Conservation (phyloP, 208 protist species). For the Wallacemonas sp. region DNA sequence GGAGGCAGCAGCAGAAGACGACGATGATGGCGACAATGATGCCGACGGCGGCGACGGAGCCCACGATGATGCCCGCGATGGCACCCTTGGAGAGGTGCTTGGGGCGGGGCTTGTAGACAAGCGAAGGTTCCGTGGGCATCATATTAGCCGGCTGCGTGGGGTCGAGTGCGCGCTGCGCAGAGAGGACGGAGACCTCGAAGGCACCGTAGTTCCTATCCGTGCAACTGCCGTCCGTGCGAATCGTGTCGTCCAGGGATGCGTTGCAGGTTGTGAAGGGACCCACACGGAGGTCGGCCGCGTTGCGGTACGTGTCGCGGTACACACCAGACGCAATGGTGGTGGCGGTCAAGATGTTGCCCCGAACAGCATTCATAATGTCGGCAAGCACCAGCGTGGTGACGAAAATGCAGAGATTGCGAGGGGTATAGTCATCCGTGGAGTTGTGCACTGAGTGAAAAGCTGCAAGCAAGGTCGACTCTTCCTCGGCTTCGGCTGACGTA, state of each 20-base stretch:
- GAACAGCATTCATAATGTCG: no score
- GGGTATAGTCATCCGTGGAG: slow-evolving; percentile 5
- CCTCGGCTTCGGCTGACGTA: slow-evolving; percentile 1
- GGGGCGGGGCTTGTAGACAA: slow-evolving; percentile 23
- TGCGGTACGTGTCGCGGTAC: no score
- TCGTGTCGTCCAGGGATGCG: background rate
- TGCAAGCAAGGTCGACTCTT: slow-evolving; percentile 4
- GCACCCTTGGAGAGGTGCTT: slow-evolving; percentile 18
- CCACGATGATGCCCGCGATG: slow-evolving; percentile 36
- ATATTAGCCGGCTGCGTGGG: slow-evolving; percentile 17
- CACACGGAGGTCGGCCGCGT: slow-evolving; percentile 25
- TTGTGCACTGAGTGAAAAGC: slow-evolving; percentile 18
- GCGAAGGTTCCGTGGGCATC: slow-evolving; percentile 24
- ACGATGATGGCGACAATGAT: slow-evolving; percentile 14
- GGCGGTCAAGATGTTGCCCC: background rate
- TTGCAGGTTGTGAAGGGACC: slow-evolving; percentile 24
- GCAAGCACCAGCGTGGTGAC: slow-evolving; percentile 14
- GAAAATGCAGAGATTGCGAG: slow-evolving; percentile 13
- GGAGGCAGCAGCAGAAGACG: slow-evolving; percentile 12
- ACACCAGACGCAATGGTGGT: slow-evolving; percentile 24
- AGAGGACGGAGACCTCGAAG: slow-evolving; percentile 27
- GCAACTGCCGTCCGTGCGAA: no score
- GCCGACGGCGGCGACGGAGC: slow-evolving; percentile 6
- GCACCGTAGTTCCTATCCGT: slow-evolving; percentile 63
- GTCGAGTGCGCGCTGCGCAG: slow-evolving; percentile 28